Base-by-base conservation (phyloP, 495 filamentous ascomycete genomes). In the Evernia prunastri region DNA sequence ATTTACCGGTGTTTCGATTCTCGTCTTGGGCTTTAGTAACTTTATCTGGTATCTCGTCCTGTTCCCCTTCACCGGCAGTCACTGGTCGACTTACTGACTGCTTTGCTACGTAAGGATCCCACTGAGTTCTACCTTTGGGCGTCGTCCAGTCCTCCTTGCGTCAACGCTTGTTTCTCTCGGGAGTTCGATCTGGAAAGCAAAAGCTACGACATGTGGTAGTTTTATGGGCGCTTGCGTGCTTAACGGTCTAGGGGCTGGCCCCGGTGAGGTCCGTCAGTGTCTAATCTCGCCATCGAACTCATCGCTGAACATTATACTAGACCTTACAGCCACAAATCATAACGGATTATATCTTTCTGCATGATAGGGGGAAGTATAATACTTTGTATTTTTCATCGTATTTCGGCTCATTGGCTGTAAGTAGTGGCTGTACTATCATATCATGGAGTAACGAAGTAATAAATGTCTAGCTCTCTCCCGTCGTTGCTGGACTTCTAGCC, bases 341-440 rank as follows among this genome's bases (percentile, higher is more conserved):
- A 59, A 79, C 83, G 13, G 86, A 88, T 63, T 82, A 86, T 58
- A 84, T 85, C 71, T 87, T 89, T 73, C 72, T 88, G 1, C 84
- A 89, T 69, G 84, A 87, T 66, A 77, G 86, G 45, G 86, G 86
- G 25, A 81, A 81, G 49, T 84, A 84, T 68, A 84, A 87, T 61
- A 87, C 84, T 1, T 74, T 87, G 17, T 88, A 88, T 69, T 87
- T 84, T 73, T 84, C 81, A 23, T 77, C 71, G 35, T 79, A 77
- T 53, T 78, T 78, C 61, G 76, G 77, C 7, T 73, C 77, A 35
- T 67, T 79, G 5, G 76, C 75, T 75, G 76, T 73, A 65, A n/a
- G n/a, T n/a, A n/a, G n/a, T 60, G 69, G 49, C n/a, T 11, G 17
- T 27, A 51, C 15, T 29, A 25, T 49, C 10, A 33, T 60, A 58